Percentiles rank a stretch among this genome's conserved stretches.
Evolutionary conservation across 139 green algal species (phyloP).

Genomic region (Edaphochlamys debaryana): DNA sequence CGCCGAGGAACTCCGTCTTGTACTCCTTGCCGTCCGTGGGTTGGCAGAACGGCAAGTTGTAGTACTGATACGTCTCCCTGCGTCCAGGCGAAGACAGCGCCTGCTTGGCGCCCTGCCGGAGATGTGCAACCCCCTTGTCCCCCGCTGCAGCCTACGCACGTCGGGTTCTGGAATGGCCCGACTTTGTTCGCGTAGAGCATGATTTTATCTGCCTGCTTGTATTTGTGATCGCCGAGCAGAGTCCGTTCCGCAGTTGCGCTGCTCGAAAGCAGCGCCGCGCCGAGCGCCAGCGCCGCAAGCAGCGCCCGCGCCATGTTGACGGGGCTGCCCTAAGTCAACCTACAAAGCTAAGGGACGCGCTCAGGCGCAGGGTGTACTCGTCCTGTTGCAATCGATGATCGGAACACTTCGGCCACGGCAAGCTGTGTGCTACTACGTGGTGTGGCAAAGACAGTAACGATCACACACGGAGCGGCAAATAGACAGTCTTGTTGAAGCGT

Average conservation of each 20-base stretch:
- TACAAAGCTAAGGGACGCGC: too few species aligned
- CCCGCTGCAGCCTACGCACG: conserved; percentile 9
- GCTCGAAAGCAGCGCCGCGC: too few species aligned
- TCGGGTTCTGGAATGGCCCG: conserved; percentile 81
- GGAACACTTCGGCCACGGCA: too few species aligned
- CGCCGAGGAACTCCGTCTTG: conserved; percentile 87
- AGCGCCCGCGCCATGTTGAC: not conserved
- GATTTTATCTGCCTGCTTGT: conserved; percentile 73
- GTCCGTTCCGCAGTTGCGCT: not conserved
- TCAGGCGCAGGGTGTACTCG: too few species aligned
- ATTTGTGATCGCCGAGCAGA: conserved; percentile 63
- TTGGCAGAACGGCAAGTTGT: conserved; percentile 94
- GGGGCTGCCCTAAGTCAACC: not conserved
- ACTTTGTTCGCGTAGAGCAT: conserved; percentile 80
- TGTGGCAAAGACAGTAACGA: too few species aligned
- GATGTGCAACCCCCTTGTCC: not conserved
- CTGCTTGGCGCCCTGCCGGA: not conserved
- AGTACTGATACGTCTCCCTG: conserved; percentile 98
- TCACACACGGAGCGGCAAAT: too few species aligned
- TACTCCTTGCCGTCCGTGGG: conserved; percentile 81
- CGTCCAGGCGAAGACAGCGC: not conserved
- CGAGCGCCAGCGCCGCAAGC: not conserved
- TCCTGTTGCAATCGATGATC: too few species aligned
- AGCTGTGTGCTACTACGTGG: too few species aligned
- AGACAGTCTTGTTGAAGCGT: too few species aligned